Base-by-base conservation (phyloP, 2,329 filamentous ascomycete species). In the Xylariaceae sp. region DNA sequence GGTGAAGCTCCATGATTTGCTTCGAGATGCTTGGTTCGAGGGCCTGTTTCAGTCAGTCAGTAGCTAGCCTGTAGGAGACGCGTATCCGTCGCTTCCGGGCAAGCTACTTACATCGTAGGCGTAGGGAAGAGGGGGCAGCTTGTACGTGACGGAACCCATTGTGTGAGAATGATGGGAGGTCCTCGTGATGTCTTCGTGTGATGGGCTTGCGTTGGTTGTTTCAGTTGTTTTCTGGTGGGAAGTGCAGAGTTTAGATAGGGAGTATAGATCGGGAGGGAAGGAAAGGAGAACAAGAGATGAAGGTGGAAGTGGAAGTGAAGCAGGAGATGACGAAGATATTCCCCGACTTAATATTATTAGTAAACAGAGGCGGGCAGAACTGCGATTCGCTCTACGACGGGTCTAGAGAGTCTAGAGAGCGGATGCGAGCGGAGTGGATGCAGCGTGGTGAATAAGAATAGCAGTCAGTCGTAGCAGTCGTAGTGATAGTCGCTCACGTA, bases 1-100 rank as follows among this genome's bases (percentile, higher is more conserved):
- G 88, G 73, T 92, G 89, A 54, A 92, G 82, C 74, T 88, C 84
- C 89, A 92, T 92, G 73, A 91, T 92, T 73, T 90, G 83, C 66
- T 78, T 79, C 39, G 87, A 89, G 77, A 92, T 91, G 75, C 85
- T 82, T 8, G 87, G 87, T 73, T 89, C 87, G 53, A 90, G 78
- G 39, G 87, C 87, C 84, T 88, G 64, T n/a, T 3, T 18, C 18
- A 10, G 23, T 35, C 15, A 13, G 37, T 30, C 8, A 39, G 39
- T 57, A 30, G 23, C 23, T 30, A 4, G 17, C 17, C 5, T 4
- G 3, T 30, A 30, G 23, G 23, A 5, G 23, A 1, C 23, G 23
- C 23, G 3, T 30, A 30, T 30, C 23, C 23, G 23, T 30, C 1
- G 23, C 23, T 30, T 30, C 23, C 23, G 23, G 9, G 17, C 15